Evolutionary conservation across 176 grass and related monocot species (phyloP).

Genomic region (Pontederia crassipes): DNA sequence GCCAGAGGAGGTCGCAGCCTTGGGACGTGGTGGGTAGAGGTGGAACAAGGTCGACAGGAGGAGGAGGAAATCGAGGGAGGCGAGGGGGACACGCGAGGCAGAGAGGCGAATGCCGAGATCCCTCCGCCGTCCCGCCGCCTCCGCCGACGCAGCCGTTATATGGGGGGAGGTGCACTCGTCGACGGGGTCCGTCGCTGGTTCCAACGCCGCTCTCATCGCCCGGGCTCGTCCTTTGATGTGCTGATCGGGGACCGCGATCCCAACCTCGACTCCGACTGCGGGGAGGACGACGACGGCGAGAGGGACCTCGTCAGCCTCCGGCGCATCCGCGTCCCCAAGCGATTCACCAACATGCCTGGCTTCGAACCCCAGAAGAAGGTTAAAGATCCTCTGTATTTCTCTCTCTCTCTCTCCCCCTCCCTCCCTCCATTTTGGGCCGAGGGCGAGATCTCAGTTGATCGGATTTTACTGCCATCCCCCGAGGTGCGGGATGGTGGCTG

Average conservation of each 20-base stretch:
- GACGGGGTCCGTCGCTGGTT: conserved; percentile 64
- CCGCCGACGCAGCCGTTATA: not conserved
- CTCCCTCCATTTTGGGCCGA: not conserved
- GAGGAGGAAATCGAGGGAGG: no score
- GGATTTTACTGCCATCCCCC: no score
- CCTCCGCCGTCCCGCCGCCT: no score
- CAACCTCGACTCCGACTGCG: conserved; percentile 14
- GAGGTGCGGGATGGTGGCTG: no score
- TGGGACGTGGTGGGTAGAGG: no score
- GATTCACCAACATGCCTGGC: conserved; percentile 15
- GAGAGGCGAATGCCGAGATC: no score
- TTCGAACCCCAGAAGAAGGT: conserved; percentile 21
- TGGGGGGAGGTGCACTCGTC: conserved; percentile 40
- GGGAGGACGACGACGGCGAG: conserved; percentile 24
- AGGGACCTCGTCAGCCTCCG: conserved; percentile 39
- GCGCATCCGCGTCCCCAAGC: conserved; percentile 10
- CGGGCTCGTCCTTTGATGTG: conserved; percentile 5
- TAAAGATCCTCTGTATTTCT: not conserved
- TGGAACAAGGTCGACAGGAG: no score
- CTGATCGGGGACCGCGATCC: not conserved
- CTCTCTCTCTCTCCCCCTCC: not conserved
- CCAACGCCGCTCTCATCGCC: conserved; percentile 32
- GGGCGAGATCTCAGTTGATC: not conserved
- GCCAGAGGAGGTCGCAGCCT: no score
- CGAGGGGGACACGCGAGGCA: no score